Evolutionary conservation across 305 asterid genomes (phyloP), one percentile per base, ranked within the genome.

Genomic region (Coffea humblotiana): DNA sequence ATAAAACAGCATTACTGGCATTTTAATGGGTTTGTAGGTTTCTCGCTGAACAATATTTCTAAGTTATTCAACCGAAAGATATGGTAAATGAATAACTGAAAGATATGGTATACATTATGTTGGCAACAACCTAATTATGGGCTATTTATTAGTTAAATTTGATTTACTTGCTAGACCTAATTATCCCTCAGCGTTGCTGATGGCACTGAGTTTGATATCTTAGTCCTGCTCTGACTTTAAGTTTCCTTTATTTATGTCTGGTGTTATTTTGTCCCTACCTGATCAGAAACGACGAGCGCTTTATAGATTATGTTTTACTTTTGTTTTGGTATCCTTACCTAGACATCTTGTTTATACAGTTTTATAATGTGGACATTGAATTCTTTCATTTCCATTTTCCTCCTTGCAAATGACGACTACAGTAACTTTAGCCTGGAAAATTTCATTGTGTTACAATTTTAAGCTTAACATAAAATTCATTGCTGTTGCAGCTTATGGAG

Each of bases 401-500:
- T 79, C 47, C 67, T 15, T 37, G 37, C 52, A 56, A 63, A 56
- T 48, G 9, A 18, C 54, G 48, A 0, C 19, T 11, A 19, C 23
- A 35, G 29, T 74, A 60, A 40, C 25, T 48, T 19, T 76, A 45
- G 0, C 37, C 27, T 76, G 45, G 71, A 43, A 35, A 40, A 60
- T 23, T 14, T 6, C 61, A 37, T 35, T 15, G 16, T 49, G 0
- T 73, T 65, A 48, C 49, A 15, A 49, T 73, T 68, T 80, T 51
- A 23, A 48, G 84, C 78, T 45, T 80, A 52, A 40, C 75, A 48
- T 77, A 80, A 67, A 64, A 49, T 82, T 65, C 82, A 65, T 74
- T 67, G 77, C 81, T 82, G 63, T 86, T 90, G 92, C 97, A 96
- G 98, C 92, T 96, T 82, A 83, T 94, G 92, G 97, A 89, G 88